A percentile compares a stretch with the other conserved stretches of the same genome.
Conservation (phyloP, 257 asterid genomes). For the Hygrophila difformis region DNA sequence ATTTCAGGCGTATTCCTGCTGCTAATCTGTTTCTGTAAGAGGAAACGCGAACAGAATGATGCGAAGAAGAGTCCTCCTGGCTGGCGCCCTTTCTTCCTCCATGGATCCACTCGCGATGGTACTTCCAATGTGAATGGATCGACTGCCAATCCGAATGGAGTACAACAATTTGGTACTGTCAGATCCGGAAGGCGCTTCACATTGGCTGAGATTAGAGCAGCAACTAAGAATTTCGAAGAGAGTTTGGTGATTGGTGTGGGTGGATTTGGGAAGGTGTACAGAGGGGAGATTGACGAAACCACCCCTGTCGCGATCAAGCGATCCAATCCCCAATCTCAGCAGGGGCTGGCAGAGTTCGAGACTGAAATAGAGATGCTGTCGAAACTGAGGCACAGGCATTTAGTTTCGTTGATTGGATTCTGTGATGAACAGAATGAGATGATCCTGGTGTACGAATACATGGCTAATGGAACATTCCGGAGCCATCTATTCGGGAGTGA, state of each 20-base stretch:
- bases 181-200: slow-evolving; percentile 69
- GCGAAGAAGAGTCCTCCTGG: slow-evolving; percentile 41
- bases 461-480: slow-evolving; percentile 78
- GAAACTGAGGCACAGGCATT: slow-evolving; percentile 69
- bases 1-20: slow-evolving; percentile 30
- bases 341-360: slow-evolving; percentile 72
- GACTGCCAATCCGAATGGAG: slow-evolving; percentile 19
- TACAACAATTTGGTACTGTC: slow-evolving; percentile 27
- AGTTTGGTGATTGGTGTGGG: slow-evolving; percentile 76
- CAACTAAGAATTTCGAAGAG: slow-evolving; percentile 64
- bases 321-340: slow-evolving; percentile 84
- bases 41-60: slow-evolving; percentile 23
- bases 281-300: slow-evolving; percentile 57
- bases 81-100: slow-evolving; percentile 61
- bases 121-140: slow-evolving; percentile 38
- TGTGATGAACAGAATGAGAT: slow-evolving; percentile 80
- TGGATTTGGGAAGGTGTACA: slow-evolving; percentile 82
- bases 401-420: slow-evolving; percentile 78
- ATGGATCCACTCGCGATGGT: slow-evolving; percentile 23
- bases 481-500: slow-evolving; percentile 70
- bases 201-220: slow-evolving; percentile 52
- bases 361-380: slow-evolving; percentile 83
- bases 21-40: slow-evolving; percentile 34
- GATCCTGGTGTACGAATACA: slow-evolving; percentile 88
- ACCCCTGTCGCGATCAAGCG: slow-evolving; percentile 62